A percentile compares a stretch with the other conserved stretches of the same genome.
These are phyloP conservation scores for Oryza longistaminata DNA, from an alignment of 176 grass and related monocot species.

Conservation along the genomic window DNA sequence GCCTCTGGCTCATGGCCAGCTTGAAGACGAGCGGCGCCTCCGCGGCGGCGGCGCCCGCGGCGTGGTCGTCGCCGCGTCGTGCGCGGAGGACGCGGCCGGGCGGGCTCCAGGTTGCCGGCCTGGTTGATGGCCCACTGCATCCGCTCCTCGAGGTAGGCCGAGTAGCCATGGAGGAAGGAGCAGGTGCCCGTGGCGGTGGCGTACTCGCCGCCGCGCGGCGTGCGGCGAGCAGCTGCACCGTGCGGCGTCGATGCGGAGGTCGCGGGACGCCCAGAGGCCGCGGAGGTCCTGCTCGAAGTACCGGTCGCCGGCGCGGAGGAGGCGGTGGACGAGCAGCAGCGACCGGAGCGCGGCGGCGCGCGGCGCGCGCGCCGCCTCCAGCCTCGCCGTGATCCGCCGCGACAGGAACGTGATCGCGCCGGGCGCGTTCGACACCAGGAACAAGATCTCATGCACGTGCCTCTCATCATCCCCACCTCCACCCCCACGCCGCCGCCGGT, in stretches of 20 bases:
- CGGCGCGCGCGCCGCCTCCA: constrained; percentile 52
- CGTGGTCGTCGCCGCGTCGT: neutral
- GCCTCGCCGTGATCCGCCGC: constrained; percentile 64
- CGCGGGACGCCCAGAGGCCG: constrained; percentile 54
- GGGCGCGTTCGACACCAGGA: constrained; percentile 87
- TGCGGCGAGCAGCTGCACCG: constrained; percentile 33
- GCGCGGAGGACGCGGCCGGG: neutral
- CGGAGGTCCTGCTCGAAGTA: constrained; percentile 88
- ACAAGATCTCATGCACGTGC: constrained; percentile 85
- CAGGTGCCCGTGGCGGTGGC: constrained; percentile 32
- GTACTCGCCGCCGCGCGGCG: neutral
- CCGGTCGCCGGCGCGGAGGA: constrained; percentile 84
- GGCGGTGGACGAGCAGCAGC: constrained; percentile 78
- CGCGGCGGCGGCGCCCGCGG: constrained; percentile 29
- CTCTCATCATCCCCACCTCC: constrained; percentile 41
- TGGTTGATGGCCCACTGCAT: constrained; percentile 83
- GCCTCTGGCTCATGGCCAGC: constrained; percentile 67
- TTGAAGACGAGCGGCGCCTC: constrained; percentile 37
- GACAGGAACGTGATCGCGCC: constrained; percentile 88
- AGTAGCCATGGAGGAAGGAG: constrained; percentile 74
- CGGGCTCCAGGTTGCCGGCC: constrained; percentile 76
- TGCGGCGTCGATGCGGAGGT: constrained; percentile 56
- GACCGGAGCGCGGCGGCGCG: constrained; percentile 57
- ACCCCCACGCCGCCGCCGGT: constrained; percentile 44
- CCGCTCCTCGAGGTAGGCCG: constrained; percentile 80